phyloP scores from a whole-genome alignment of 805 yeast species.

The Saccharomyces paradoxus region DNA sequence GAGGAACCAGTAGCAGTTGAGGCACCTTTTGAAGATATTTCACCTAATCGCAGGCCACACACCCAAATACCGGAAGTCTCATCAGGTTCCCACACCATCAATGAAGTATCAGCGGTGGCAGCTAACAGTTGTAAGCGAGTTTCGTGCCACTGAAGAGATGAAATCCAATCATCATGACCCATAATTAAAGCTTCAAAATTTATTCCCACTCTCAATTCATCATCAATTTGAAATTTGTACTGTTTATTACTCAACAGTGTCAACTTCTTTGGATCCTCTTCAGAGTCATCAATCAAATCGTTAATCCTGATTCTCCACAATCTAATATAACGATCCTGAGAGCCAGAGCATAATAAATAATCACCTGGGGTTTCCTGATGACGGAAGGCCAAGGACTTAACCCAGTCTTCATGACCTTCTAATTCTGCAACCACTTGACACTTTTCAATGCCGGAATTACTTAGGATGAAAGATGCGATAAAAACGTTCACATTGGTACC shows the following conservation, averaged over 20 bases:
- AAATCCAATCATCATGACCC: conserved; percentile 99
- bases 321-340: conserved; percentile 88
- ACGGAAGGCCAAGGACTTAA: conserved; percentile 61
- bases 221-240: conserved; percentile 44
- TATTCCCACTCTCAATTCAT: conserved; percentile 41
- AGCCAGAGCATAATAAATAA: conserved; percentile 73
- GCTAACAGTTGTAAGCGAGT: conserved; percentile 56
- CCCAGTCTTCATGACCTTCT: conserved; percentile 96
- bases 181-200: conserved; percentile 86
- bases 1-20: conserved; percentile 96
- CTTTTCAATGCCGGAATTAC: conserved; percentile 8
- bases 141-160: conserved; percentile 71
- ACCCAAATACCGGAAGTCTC: conserved; percentile 82
- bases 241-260: conserved; percentile 62
- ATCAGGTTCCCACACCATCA: conserved; percentile 93
- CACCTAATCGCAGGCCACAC: conserved; percentile 75
- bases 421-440: conserved; percentile 44
- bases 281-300: conserved; percentile 48
- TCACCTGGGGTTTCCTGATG: conserved; percentile 39
- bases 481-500: conserved; percentile 54
- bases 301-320: conserved; percentile 70
- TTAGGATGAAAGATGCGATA: conserved; percentile 40
- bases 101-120: conserved; percentile 85
- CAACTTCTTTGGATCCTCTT: conserved; percentile 40
- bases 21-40: conserved; percentile 90